These are phyloP conservation scores for Suhomyces canberraensis DNA, from an alignment of 805 yeast genomes.

Conservation along the genomic window DNA sequence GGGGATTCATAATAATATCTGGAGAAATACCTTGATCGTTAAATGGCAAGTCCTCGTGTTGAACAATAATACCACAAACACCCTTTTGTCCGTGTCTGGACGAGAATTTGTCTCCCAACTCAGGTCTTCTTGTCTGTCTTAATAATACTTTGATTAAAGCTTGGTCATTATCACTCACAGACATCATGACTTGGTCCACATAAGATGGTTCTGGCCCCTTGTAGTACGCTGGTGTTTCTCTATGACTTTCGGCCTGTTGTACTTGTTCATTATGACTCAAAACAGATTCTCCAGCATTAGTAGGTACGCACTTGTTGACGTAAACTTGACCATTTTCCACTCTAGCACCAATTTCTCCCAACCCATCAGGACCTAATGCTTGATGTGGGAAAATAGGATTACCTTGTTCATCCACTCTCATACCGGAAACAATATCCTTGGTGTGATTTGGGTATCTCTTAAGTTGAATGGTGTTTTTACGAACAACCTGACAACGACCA, in stretches of 20 bases:
- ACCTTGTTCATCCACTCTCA: constrained; percentile 79
- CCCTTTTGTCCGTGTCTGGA: constrained; percentile 99
- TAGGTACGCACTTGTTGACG: constrained; percentile 90
- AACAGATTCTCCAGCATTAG: constrained; percentile 70
- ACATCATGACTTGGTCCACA: constrained; percentile 96
- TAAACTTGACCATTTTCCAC: constrained; percentile 92
- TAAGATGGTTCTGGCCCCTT: constrained; percentile 95
- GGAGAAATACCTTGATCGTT: constrained; percentile 90
- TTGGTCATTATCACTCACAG: constrained; percentile 92
- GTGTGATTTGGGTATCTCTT: constrained; percentile 94
- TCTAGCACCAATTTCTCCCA: constrained; percentile 92
- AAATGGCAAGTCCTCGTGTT: constrained; percentile 95
- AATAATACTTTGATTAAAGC: constrained; percentile 87
- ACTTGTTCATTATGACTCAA: constrained; percentile 37
- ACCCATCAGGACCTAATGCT: constrained; percentile 88
- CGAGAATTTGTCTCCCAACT: constrained; percentile 94
- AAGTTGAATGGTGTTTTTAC: constrained; percentile 85
- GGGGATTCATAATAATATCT: constrained; percentile 98
- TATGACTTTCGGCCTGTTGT: constrained; percentile 52
- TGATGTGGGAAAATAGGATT: constrained; percentile 83
- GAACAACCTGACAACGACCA: constrained; percentile 94
- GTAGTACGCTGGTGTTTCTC: constrained; percentile 88
- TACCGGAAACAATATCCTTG: constrained; percentile 86
- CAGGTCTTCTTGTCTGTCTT: constrained; percentile 96
- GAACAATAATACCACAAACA: constrained; percentile 97